phyloP scores from a whole-genome alignment of 2,329 filamentous ascomycete species.

The Colletotrichum sp. region DNA sequence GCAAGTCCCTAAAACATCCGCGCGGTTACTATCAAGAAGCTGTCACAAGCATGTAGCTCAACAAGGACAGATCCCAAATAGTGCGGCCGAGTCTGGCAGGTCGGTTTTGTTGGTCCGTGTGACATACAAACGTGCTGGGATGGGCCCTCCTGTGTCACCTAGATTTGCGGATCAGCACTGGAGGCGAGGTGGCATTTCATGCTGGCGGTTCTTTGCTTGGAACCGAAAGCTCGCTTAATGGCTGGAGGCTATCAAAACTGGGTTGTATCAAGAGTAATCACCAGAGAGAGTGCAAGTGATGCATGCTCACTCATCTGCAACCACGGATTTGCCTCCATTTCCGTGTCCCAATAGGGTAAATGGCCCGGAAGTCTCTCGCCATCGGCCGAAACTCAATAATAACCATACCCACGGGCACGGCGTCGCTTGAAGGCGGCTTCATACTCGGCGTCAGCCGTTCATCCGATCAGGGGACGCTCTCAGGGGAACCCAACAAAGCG shows the following conservation, averaged over 20 bases:
- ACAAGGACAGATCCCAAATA: not conserved
- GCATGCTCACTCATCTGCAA: too few relatives aligned
- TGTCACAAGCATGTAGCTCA: fast-evolving
- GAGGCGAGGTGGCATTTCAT: not conserved
- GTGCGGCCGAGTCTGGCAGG: not conserved
- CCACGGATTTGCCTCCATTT: too few relatives aligned
- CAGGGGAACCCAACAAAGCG: too few relatives aligned
- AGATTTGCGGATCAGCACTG: not conserved
- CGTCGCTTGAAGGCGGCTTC: not conserved
- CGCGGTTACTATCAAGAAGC: not conserved
- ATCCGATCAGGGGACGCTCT: not conserved
- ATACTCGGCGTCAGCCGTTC: not conserved
- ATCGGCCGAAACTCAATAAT: not conserved
- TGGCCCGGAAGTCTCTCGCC: fast-evolving
- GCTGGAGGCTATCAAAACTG: fast-evolving
- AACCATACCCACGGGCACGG: not conserved
- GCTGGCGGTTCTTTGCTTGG: not conserved
- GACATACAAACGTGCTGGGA: not conserved
- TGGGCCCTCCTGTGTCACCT: not conserved
- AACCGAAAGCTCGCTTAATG: not conserved
- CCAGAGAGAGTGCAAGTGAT: not conserved
- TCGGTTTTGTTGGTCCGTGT: not conserved
- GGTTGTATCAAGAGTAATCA: fast-evolving
- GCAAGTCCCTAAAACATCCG: fast-evolving
- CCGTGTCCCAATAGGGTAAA: not conserved